Conservation (phyloP, 1,284 basidiomycete genomes). For the Psilocybe mexicana region DNA sequence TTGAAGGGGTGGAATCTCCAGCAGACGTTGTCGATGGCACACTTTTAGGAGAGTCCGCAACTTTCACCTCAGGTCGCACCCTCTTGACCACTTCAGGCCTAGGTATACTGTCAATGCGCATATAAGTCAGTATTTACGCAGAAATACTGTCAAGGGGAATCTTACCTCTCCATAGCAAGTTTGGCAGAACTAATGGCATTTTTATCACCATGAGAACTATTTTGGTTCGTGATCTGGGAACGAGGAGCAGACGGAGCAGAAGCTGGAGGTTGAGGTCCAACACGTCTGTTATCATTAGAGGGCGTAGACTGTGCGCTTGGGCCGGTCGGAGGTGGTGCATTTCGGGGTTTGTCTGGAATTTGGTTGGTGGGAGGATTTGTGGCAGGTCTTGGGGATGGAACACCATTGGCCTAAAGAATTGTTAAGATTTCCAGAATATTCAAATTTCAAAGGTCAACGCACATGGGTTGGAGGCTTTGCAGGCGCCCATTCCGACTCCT, state of each 20-base stretch:
- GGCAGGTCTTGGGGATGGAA: slow-evolving; percentile 41
- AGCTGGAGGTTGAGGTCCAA: slow-evolving; percentile 31
- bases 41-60: slow-evolving; percentile 42
- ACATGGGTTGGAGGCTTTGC: slow-evolving; percentile 35
- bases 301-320: slow-evolving; percentile 34
- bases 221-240: slow-evolving; percentile 40
- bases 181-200: slow-evolving; percentile 42
- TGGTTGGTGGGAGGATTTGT: slow-evolving; percentile 26
- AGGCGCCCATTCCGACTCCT: slow-evolving; percentile 59
- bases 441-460: not conserved
- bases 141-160: not conserved
- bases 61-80: slow-evolving; percentile 54
- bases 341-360: slow-evolving; percentile 44
- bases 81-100: slow-evolving; percentile 76
- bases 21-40: slow-evolving; percentile 13
- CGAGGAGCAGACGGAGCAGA: slow-evolving; percentile 60
- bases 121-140: not conserved
- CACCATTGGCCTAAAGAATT: slow-evolving; percentile 31
- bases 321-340: slow-evolving; percentile 36
- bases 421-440: not conserved
- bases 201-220: slow-evolving; percentile 14
- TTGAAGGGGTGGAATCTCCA: slow-evolving; percentile 9
- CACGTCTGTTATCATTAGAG: slow-evolving; percentile 35
- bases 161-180: slow-evolving; percentile 65
- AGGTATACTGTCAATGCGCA: slow-evolving; percentile 51